Conservation (phyloP, 2,329 filamentous ascomycete genomes). For the Colletotrichum sidae region DNA sequence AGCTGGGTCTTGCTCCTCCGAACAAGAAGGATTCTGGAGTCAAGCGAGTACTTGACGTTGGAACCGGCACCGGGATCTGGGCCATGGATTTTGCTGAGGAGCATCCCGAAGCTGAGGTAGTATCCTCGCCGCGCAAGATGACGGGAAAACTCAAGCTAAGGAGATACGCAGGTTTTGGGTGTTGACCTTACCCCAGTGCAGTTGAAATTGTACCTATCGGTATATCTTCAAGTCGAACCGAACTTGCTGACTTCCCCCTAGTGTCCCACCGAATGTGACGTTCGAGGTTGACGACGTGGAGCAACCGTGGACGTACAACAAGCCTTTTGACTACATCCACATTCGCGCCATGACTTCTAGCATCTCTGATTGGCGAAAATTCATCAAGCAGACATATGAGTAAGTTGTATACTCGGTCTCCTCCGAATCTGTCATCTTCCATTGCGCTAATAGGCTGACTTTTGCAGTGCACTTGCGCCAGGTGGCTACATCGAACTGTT, state of each 20-base stretch:
- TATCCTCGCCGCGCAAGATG: too few species aligned
- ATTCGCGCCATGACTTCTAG: slow-evolving; percentile 46
- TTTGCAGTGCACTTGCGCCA: slow-evolving; percentile 30
- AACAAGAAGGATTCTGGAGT: slow-evolving; percentile 22
- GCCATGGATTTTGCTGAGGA: slow-evolving; percentile 39
- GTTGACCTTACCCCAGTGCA: slow-evolving; percentile 50
- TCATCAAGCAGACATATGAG: slow-evolving; percentile 39
- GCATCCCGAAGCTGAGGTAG: slow-evolving; percentile 42
- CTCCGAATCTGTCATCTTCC: neutral
- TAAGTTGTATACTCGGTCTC: neutral
- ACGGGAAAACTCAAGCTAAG: neutral
- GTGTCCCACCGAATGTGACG: slow-evolving; percentile 43
- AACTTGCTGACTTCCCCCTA: too few species aligned
- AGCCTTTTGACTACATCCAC: slow-evolving; percentile 48
- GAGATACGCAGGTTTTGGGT: slow-evolving; percentile 38
- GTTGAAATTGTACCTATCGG: slow-evolving; percentile 42
- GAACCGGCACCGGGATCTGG: slow-evolving; percentile 31
- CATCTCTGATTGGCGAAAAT: slow-evolving; percentile 41
- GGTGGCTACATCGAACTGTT: slow-evolving; percentile 42
- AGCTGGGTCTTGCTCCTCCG: slow-evolving; percentile 44
- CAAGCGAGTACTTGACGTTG: slow-evolving; percentile 37
- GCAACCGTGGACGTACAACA: slow-evolving; percentile 38
- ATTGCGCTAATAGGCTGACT: too few species aligned
- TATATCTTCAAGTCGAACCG: too few species aligned
- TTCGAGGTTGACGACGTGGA: slow-evolving; percentile 40